phyloP scores from a whole-genome alignment of 345 rosid genomes.

The Murraya paniculata region DNA sequence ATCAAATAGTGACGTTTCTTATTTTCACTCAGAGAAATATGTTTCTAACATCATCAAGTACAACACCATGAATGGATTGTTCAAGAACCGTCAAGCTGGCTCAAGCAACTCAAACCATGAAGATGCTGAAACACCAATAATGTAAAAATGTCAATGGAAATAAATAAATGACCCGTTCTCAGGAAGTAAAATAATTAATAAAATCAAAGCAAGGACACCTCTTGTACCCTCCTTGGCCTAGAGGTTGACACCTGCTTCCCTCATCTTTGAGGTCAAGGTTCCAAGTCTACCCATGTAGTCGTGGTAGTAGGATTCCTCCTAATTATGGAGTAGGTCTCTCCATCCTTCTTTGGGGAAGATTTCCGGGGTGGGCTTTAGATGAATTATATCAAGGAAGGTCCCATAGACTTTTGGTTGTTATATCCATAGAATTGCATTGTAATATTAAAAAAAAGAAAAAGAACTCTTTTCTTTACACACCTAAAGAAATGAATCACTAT shows the following conservation, averaged over 20 bases:
- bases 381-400: too few relatives aligned
- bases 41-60: background rate
- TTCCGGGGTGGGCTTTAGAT: too few relatives aligned
- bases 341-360: too few relatives aligned
- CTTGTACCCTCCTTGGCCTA: too few relatives aligned
- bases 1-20: background rate
- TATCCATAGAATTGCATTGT: too few relatives aligned
- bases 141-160: background rate
- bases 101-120: background rate
- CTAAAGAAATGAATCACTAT: background rate
- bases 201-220: background rate
- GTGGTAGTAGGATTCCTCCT: too few relatives aligned
- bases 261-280: too few relatives aligned
- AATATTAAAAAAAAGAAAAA: too few relatives aligned
- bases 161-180: background rate
- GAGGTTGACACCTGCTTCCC: too few relatives aligned
- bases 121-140: background rate
- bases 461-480: background rate
- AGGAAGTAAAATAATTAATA: background rate
- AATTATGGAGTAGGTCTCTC: too few relatives aligned
- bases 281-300: too few relatives aligned
- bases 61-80: background rate
- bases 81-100: background rate
- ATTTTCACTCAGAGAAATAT: background rate
- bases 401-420: too few relatives aligned